Base-by-base conservation (phyloP, 768 basidiomycete genomes). In the Lactarius sp. region DNA sequence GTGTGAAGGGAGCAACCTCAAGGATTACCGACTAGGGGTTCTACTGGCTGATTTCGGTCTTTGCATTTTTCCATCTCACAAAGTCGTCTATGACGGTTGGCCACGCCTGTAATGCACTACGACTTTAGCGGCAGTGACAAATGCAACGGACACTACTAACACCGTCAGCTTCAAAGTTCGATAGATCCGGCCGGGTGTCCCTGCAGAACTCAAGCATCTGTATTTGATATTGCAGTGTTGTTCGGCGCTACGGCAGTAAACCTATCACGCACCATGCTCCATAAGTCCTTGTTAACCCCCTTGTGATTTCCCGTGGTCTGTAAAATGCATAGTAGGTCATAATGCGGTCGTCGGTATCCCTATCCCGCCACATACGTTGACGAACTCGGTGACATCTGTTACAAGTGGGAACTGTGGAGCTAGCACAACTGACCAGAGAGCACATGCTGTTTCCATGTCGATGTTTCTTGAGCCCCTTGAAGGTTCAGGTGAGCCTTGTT, bases 31-130 rank as follows among this genome's bases (percentile, higher is more conserved):
- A 39, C 31, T 6, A 42, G 36, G n/a, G 58, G 42, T 33, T 49
- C 58, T 36, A 39, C 41, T 9, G 46, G 39, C 33, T 44, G 50
- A 16, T 49, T 37, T 49, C 39, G n/a, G 16, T n/a, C 61, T 67
- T 75, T 6, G 61, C 63, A 62, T 73, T 77, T 71, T 86, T 90
- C 87, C 85, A 90, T 2, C 71, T 71, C 6, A 85, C 88, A 69
- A 92, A 93, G 65, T 90, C 85, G 69, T 93, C 91, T 51, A 92
- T 74, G 66, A 91, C 76, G 14, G 89, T 88, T 0, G 91, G 91
- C 91, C 91, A 92, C 39, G 89, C 87, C 88, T 90, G 31, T 6
- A 22, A 46, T 36, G 44, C 62, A 44, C 33, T 50, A 53, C n/a
- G 51, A 59, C 52, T 53, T 49, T 49, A 31, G 46, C 4, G 6